Percentiles rank a stretch among this genome's conserved stretches.
Evolutionary conservation across 495 filamentous ascomycete species (phyloP).

Genomic region (Hypoxylon fuscum): DNA sequence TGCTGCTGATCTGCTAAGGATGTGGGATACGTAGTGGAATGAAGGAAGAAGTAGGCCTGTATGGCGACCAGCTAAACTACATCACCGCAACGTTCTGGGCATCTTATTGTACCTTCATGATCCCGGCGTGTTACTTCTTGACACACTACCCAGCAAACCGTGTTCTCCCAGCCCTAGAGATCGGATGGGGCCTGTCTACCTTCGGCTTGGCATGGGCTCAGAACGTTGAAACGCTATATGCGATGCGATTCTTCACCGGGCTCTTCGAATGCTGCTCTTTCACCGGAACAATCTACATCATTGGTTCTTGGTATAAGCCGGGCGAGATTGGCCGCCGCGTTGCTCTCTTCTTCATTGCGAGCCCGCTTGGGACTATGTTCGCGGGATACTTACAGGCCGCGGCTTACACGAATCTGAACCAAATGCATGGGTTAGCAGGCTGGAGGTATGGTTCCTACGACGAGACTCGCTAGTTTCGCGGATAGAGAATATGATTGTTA

Average conservation of each 20-base stretch:
- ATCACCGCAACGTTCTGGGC: slow-evolving; percentile 50
- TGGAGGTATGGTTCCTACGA: slow-evolving; percentile 48
- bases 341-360: slow-evolving; percentile 48
- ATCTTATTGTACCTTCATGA: slow-evolving; percentile 50
- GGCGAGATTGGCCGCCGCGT: slow-evolving; percentile 40
- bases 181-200: slow-evolving; percentile 48
- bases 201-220: slow-evolving; percentile 40
- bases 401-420: slow-evolving; percentile 56
- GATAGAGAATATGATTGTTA: not conserved
- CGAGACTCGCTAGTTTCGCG: not conserved
- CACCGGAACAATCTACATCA: slow-evolving; percentile 38
- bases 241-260: slow-evolving; percentile 56
- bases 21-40: slow-evolving; percentile 31
- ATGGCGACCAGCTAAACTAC: slow-evolving; percentile 47
- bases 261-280: slow-evolving; percentile 57
- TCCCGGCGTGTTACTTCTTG: slow-evolving; percentile 54
- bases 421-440: slow-evolving; percentile 53
- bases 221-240: slow-evolving; percentile 42
- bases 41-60: slow-evolving; percentile 44
- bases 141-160: slow-evolving; percentile 44
- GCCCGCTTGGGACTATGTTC: slow-evolving; percentile 43
- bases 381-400: slow-evolving; percentile 58
- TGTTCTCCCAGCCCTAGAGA: slow-evolving; percentile 44
- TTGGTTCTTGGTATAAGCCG: slow-evolving; percentile 43
- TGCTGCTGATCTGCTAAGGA: slow-evolving; percentile 2